Conservation (phyloP, 306 rosid species). For the Mucuna pruriens region DNA sequence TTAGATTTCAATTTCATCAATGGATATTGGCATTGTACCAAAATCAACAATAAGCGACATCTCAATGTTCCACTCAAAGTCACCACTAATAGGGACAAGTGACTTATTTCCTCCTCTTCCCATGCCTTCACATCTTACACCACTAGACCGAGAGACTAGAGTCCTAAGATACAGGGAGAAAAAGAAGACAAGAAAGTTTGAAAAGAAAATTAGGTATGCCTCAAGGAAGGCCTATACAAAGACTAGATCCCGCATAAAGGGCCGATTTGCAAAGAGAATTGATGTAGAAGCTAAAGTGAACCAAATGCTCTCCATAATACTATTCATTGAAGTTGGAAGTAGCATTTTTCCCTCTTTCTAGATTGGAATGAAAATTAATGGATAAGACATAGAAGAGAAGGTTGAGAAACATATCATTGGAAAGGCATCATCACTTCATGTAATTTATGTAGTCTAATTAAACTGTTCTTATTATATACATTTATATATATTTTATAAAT, state of each 20-base stretch:
- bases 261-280: constrained; percentile 79
- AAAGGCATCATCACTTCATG: not conserved
- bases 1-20: constrained; percentile 74
- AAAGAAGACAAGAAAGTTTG: constrained; percentile 84
- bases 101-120: constrained; percentile 66
- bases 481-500: constrained; percentile 18
- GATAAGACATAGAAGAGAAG: not conserved
- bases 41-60: constrained; percentile 67
- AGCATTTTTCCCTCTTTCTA: constrained; percentile 72
- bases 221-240: constrained; percentile 93
- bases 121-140: constrained; percentile 61
- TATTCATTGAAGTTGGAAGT: constrained; percentile 59
- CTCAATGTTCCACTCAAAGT: constrained; percentile 61
- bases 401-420: not conserved
- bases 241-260: constrained; percentile 82
- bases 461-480: not conserved
- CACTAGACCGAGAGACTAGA: constrained; percentile 79
- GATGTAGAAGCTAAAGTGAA: constrained; percentile 65
- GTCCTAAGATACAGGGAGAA: constrained; percentile 83
- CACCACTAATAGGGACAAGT: constrained; percentile 68
- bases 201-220: constrained; percentile 86
- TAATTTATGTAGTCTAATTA: not conserved
- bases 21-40: constrained; percentile 79
- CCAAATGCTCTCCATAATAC: constrained; percentile 59
- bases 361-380: not conserved